phyloP scores from a whole-genome alignment of 192 early-diverging fungal species.

The Chytriomyces hyalinus region DNA sequence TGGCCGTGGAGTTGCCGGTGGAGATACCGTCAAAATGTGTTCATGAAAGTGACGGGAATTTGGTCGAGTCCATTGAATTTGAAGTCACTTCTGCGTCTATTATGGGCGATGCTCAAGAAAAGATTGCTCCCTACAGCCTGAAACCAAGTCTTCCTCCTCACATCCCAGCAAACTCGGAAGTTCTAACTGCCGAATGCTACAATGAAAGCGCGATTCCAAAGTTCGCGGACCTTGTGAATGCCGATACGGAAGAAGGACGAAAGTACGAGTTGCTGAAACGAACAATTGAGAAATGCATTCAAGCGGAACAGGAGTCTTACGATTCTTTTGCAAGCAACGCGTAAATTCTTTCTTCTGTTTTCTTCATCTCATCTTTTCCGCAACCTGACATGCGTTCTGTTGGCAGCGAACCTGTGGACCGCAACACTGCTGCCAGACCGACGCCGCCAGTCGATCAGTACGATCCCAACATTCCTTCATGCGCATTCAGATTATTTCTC shows the following conservation, averaged over 20 bases:
- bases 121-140: too few species aligned
- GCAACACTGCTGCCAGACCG: conserved; percentile 19
- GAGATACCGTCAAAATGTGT: too few species aligned
- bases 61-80: too few species aligned
- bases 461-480: conserved; percentile 1
- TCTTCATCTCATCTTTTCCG: too few species aligned
- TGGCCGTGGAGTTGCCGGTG: too few species aligned
- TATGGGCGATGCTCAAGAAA: too few species aligned
- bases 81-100: too few species aligned
- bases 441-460: conserved; percentile 37
- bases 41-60: too few species aligned
- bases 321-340: neutral
- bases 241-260: conserved; percentile 19
- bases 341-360: too few species aligned
- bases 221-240: conserved; percentile 28
- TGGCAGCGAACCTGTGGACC: neutral
- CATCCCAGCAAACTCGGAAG: conserved; percentile 25
- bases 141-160: conserved; percentile 35
- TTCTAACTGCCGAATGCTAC: conserved; percentile 24
- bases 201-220: conserved; percentile 44
- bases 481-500: conserved; percentile 64
- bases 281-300: conserved; percentile 17
- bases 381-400: too few species aligned
- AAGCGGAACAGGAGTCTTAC: conserved; percentile 23
- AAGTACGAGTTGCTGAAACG: conserved; percentile 21